Evolutionary conservation across 2,329 filamentous ascomycete genomes (phyloP), one percentile per base, ranked within the genome.

Genomic region (Trichocomaceae sp.): DNA sequence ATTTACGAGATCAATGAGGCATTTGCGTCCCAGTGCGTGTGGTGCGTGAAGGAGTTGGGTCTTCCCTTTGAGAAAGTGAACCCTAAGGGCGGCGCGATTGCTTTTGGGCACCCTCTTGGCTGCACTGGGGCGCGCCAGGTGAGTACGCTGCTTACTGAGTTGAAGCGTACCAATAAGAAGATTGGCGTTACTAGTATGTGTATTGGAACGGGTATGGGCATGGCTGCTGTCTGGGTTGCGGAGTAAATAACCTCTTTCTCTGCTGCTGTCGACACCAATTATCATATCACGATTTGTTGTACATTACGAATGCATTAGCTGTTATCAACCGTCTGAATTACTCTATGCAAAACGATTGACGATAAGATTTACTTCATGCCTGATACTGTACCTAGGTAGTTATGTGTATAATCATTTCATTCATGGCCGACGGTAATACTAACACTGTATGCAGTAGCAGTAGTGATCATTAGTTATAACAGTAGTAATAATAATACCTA

Each of bases 1-100:
- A 92, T 97, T 68, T 97, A 83, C 68, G 93, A 99, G 82, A 96
- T 99, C 81, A 99, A 99, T 79, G 93, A 99, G 82, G 93, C 93
- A 1, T 99, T 99, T 72, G 93, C 93, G 31, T 88, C 84, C 60
- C 92, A 97, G 80, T 96, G 90, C 73, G 74, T 97, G 62, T 97
- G 88, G 87, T 96, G 90, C 73, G 83, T 88, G 60, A 88, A 93
- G 66, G 85, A 96, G 78, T 82, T 99, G 20, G 86, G 86, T 45
- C 75, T 99, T 26, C 87, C 90, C 52, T 69, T 79, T 58, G 85
- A 88, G 61, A 97, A 96, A 82, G 84, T 99, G 69, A 97, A 97
- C 78, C 92, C 92, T 65, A 96, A 96, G 81, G 93, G 92, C 61
- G 92, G 92, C 60, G 91, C 91, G 33, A 96, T 96, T 71, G 92